Evolutionary conservation across 1,139 yeast genomes (phyloP).

Genomic region (Protomyces inouyei): DNA sequence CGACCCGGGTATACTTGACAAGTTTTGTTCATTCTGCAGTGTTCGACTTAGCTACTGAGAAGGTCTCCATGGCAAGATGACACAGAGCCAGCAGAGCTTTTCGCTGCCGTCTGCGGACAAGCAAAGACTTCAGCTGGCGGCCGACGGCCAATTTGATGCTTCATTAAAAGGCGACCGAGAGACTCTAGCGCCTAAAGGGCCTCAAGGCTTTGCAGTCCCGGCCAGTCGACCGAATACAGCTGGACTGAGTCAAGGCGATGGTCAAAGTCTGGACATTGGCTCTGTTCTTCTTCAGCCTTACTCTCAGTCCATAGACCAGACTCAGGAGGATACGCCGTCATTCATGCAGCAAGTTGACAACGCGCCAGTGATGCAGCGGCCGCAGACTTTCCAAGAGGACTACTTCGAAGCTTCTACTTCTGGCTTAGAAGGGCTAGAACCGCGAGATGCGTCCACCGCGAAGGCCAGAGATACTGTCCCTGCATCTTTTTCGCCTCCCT

Average conservation of each 20-base stretch:
- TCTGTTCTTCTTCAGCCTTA: conserved; percentile 4
- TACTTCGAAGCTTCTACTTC: background rate
- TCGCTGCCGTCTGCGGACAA: background rate
- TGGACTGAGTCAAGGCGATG: background rate
- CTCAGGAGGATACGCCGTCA: conserved; percentile 23
- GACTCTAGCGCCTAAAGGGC: too few species aligned
- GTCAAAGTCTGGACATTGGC: background rate
- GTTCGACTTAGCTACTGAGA: background rate
- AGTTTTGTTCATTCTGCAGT: background rate
- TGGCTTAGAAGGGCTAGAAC: background rate
- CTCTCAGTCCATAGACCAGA: conserved; percentile 10
- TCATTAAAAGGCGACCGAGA: background rate
- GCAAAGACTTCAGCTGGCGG: background rate
- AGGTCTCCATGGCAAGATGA: background rate
- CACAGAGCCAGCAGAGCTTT: background rate
- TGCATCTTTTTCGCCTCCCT: background rate
- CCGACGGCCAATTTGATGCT: background rate
- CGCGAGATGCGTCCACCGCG: conserved; percentile 5
- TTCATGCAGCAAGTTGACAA: conserved; percentile 12
- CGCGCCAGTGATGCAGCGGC: conserved; percentile 9
- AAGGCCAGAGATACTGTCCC: background rate
- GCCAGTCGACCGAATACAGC: background rate
- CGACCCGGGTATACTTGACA: background rate
- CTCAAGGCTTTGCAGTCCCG: too few species aligned
- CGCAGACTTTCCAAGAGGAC: background rate